phyloP scores from a whole-genome alignment of 306 rosid genomes.

The Glycine soja region DNA sequence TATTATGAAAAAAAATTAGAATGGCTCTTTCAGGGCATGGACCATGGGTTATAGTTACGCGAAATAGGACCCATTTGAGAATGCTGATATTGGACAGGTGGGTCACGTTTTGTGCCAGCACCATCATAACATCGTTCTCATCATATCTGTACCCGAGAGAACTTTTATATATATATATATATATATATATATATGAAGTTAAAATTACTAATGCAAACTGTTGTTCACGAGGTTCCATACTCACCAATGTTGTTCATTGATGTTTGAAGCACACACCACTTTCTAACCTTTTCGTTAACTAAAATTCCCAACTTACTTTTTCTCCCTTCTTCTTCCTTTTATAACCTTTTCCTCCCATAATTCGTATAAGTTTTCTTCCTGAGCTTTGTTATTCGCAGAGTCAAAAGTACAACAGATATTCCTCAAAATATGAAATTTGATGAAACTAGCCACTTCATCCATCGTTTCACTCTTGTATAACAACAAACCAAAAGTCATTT shows the following conservation, averaged over 20 bases:
- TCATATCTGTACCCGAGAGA: conserved; percentile 26
- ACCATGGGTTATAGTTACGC: conserved; percentile 49
- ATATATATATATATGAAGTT: no score
- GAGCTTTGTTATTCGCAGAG: not conserved
- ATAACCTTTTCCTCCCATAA: not conserved
- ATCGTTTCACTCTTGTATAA: not conserved
- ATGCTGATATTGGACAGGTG: conserved; percentile 46
- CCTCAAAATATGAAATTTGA: not conserved
- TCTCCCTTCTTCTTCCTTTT: not conserved
- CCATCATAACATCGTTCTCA: conserved; percentile 45
- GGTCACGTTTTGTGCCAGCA: conserved; percentile 42
- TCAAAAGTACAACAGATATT: not conserved
- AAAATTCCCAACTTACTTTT: not conserved
- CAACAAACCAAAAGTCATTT: not conserved
- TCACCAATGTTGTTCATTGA: no score
- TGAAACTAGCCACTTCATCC: no score
- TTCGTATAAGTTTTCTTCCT: not conserved
- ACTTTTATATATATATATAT: no score
- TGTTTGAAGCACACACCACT: not conserved
- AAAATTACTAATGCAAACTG: not conserved
- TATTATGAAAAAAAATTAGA: conserved; percentile 23
- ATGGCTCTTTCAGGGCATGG: conserved; percentile 46
- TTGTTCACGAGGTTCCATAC: conserved; percentile 18
- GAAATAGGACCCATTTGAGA: conserved; percentile 47
- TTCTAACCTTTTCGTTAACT: not conserved